Evolutionary conservation across 1,139 yeast genomes (phyloP).

Genomic region (Suhomyces bribrorum): DNA sequence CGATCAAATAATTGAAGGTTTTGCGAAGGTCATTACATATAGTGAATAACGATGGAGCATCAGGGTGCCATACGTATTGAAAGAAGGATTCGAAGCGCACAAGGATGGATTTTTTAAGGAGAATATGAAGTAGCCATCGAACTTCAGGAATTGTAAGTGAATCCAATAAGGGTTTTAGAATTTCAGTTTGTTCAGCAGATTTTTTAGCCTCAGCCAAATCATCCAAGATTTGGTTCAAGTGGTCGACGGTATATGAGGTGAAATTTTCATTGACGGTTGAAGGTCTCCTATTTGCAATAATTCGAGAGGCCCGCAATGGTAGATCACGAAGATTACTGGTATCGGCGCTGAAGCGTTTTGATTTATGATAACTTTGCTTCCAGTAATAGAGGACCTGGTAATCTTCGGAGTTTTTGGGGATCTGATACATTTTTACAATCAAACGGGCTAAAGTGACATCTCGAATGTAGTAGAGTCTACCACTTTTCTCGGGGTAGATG

Average conservation of each 20-base stretch:
- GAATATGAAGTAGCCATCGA: slow-evolving; percentile 66
- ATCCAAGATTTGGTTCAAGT: slow-evolving; percentile 61
- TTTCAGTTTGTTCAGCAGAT: slow-evolving; percentile 35
- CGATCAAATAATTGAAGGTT: slow-evolving; percentile 60
- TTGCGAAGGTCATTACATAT: slow-evolving; percentile 67
- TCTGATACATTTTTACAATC: slow-evolving; percentile 35
- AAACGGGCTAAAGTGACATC: slow-evolving; percentile 53
- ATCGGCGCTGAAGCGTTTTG: slow-evolving; percentile 29
- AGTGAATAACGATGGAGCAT: slow-evolving; percentile 64
- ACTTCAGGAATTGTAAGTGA: slow-evolving; percentile 64
- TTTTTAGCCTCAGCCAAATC: slow-evolving; percentile 39
- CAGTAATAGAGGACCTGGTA: slow-evolving; percentile 39
- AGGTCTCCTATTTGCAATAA: slow-evolving; percentile 48
- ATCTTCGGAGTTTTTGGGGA: slow-evolving; percentile 40
- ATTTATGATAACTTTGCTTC: slow-evolving; percentile 39
- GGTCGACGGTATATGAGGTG: slow-evolving; percentile 41
- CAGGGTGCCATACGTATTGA: slow-evolving; percentile 76
- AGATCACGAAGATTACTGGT: slow-evolving; percentile 42
- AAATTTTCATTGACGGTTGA: slow-evolving; percentile 8
- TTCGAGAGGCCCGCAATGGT: slow-evolving; percentile 31
- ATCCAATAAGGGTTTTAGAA: slow-evolving; percentile 54
- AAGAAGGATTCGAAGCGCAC: slow-evolving; percentile 64
- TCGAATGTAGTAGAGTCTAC: slow-evolving; percentile 52
- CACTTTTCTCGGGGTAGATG: slow-evolving; percentile 62
- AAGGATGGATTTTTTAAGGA: slow-evolving; percentile 59